Base-by-base conservation (phyloP, 2,329 filamentous ascomycete genomes). In the Fusarium vanettenii region DNA sequence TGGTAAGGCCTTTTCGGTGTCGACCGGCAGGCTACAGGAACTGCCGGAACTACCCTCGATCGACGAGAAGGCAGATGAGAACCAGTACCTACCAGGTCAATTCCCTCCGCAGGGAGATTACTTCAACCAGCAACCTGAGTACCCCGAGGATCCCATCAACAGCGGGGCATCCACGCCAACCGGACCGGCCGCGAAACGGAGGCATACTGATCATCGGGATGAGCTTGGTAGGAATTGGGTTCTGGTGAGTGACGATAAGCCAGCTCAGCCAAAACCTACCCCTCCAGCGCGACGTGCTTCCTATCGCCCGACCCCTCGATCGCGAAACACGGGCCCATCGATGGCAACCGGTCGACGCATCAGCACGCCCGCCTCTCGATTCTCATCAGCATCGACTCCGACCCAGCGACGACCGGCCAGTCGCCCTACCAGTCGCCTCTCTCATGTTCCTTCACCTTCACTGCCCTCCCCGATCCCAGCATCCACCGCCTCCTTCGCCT, bases 161-260 rank as follows among this genome's bases (percentile, higher is more conserved):
- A 81, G 80, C 72, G 74, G 82, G 35, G 75, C 80, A n/a, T 82
- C 85, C 2, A 87, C 86, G 10, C 85, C 86, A 3, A 83, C 85
- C 4, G 77, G 81, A 29, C 87, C 86, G 5, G 84, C 87, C 1
- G 83, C 86, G 2, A 91, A 91, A 79, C 84, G 89, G 48, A 84
- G 89, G 50, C 89, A 91, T 69, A 85, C 88, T n/a, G 83, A 85
- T 63, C 80, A 85, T 2, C 84, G 86, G 20, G 88, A 90, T 71
- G 90, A 92, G 50, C 84, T 93, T 7, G 86, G 89, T 33, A 89
- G 87, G 65, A 93, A 91, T 82, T 95, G 93, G 93, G 92, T 95
- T 31, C 86, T 95, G 72, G 90, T 95, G 29, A 85, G 85, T 65
- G 87, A 87, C 52, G 80, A 80, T 20, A 73, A 72, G 33, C 70